Evolutionary conservation across 2,329 filamentous ascomycete species (phyloP), one percentile per base, ranked within the genome.

Genomic region (Cladophialophora carrionii): DNA sequence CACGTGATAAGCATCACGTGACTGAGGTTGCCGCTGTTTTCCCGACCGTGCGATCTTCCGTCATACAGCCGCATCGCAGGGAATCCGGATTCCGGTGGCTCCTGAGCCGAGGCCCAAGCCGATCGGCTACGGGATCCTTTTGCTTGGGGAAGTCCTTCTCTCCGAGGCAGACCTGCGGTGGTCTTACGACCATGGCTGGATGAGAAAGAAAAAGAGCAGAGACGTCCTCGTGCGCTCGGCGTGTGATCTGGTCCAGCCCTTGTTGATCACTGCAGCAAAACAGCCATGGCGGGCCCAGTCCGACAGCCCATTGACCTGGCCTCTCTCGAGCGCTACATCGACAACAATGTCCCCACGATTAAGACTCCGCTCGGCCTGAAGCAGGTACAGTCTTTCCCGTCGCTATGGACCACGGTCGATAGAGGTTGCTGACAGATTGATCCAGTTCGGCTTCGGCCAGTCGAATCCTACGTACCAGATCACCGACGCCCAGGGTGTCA

Each of bases 401-500:
- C 37, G 43, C 22, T n/a, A 6, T 59, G 17, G 1, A 29, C 20
- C 20, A 54, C 46, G 59, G 37, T 31, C 26, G 1, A 14, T 8
- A 20, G 41, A 49, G 4, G 22, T 12, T 51, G 37, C 31, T 52
- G 8, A 59, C 14, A 43, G 24, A 48, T 46, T 43, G 22, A 41
- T 29, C 41, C 74, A 98, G 91, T 99, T 98, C 76, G 92, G 93
- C 73, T 98, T 96, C 77, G 95, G 95, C 66, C 95, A 98, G 80
- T 96, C 92, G 64, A 99, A 98, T 76, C 95, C 95, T 52, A 99
- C 95, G 2, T 99, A 98, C 80, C 91, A 94, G 74, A 84, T 98
- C 74, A 96, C 88, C 17, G 88, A 88, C 59, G 83, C 87, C 70
- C 83, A 87, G 75, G 87, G 88, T 58, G 78, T 82, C 71, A 87